Evolutionary conservation across 225 moss, liverwort and hornwort species (phyloP), one percentile per base, ranked within the genome.

Genomic region (Lunularia cruciata): DNA sequence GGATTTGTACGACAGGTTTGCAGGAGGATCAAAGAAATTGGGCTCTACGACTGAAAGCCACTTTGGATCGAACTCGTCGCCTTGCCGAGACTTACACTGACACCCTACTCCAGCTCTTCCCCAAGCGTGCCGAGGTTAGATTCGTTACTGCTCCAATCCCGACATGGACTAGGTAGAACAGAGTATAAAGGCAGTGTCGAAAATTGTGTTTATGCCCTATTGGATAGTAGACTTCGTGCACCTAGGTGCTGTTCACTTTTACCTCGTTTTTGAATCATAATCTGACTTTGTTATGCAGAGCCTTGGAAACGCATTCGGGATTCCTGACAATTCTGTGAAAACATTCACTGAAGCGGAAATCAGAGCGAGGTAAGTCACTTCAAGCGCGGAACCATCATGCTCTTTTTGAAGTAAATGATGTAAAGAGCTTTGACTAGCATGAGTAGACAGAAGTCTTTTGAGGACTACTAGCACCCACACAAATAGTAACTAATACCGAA

Each of bases 261-360:
- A 23, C 2, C 22, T 51, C 51, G 20, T 54, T 3, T 30, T 18
- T 57, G 14, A 57, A 14, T 14, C 15, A 4, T 20, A 26, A 22
- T 39, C 5, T 8, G 20, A 23, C 2, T 8, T 28, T 18, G 45
- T 61, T 8, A 31, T 34, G 65, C 87, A 89, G 86, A 90, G 89
- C 76, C 87, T 96, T 35, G 95, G 95, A 66, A 86, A 78, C n/a
- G 92, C 95, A 6, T 83, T 96, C 73, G 95, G 95, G 15, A 89
- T 96, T 26, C 84, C 90, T 0, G 87, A 89, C 47, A 92, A 92
- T 76, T 82, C 92, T 0, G 90, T 96, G 77, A 83, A 84, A 49
- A 96, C 89, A 13, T 96, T 75, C 63, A 89, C 95, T 7, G 95
- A 96, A 70, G 95, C 95, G 22, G 95, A 92, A 22, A 96, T 96